Conservation (phyloP, 129 eudicot species). For the Mikania micrantha region DNA sequence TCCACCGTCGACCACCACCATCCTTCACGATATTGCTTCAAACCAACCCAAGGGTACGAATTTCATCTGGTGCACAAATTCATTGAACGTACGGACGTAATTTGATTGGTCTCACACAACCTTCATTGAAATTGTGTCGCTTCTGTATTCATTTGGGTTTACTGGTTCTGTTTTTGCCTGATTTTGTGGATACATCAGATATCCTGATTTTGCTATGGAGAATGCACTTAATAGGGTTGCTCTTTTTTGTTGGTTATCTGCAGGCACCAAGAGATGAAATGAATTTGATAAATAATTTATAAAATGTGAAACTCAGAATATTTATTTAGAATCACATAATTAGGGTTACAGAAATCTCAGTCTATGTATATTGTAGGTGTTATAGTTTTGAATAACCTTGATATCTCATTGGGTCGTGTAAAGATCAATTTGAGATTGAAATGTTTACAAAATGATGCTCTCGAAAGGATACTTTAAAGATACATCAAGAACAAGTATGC, state of each 20-base stretch:
- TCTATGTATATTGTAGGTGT: no score
- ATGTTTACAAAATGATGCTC: no score
- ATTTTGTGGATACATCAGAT: background rate
- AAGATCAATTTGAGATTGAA: no score
- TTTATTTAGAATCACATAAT: background rate
- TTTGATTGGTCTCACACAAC: background rate
- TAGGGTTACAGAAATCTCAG: no score
- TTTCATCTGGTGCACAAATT: background rate
- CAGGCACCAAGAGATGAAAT: no score
- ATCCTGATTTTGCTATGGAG: background rate
- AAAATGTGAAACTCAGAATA: background rate
- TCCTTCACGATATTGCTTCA: slow-evolving; percentile 60
- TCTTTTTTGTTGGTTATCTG: background rate
- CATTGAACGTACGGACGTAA: background rate
- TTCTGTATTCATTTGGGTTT: background rate
- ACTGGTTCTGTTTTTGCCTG: background rate
- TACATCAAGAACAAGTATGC: no score
- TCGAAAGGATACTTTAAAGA: no score
- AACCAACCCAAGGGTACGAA: slow-evolving; percentile 22
- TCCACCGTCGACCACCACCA: slow-evolving; percentile 29
- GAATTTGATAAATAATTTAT: no score
- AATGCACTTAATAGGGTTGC: background rate
- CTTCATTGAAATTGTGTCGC: background rate
- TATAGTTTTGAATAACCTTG: no score
- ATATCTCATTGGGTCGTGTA: no score